Conservation (phyloP, 2,329 filamentous ascomycete species). For the Fusarium brevicatenulatum region DNA sequence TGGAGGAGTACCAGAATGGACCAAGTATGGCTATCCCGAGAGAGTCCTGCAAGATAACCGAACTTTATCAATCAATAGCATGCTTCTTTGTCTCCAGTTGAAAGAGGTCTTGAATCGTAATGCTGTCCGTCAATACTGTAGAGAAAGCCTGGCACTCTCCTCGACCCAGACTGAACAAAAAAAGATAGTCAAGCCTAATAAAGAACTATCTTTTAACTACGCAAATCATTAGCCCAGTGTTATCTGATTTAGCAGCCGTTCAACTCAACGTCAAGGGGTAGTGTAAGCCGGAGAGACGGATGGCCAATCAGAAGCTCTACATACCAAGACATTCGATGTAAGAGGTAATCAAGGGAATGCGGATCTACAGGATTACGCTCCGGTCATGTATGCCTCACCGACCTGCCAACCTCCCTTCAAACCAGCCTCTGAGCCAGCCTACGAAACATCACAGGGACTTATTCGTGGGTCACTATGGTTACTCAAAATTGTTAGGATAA, state of each 20-base stretch:
- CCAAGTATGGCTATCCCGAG: not conserved
- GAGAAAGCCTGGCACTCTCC: not conserved
- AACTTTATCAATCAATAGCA: not conserved
- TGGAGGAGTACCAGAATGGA: not conserved
- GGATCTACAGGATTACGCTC: not conserved
- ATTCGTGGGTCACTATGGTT: not conserved
- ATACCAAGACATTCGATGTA: constrained; percentile 11
- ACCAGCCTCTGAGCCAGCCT: not conserved
- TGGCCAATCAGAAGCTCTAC: constrained; percentile 17
- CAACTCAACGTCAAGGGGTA: not conserved
- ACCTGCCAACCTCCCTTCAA: constrained; percentile 5
- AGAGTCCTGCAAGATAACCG: not conserved
- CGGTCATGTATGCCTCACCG: not conserved
- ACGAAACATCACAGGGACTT: not conserved
- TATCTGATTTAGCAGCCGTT: not conserved
- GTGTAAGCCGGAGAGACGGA: not conserved
- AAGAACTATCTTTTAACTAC: not conserved
- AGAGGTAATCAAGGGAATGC: constrained; percentile 29
- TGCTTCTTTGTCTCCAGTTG: not conserved
- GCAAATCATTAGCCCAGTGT: not conserved
- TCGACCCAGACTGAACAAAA: not conserved
- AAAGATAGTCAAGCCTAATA: not conserved
- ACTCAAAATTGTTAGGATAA: constrained; percentile 32
- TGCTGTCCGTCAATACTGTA: not conserved
- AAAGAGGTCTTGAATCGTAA: not conserved